Base-by-base conservation (phyloP, 2,329 filamentous ascomycete genomes). In the Talaromyces sp. region DNA sequence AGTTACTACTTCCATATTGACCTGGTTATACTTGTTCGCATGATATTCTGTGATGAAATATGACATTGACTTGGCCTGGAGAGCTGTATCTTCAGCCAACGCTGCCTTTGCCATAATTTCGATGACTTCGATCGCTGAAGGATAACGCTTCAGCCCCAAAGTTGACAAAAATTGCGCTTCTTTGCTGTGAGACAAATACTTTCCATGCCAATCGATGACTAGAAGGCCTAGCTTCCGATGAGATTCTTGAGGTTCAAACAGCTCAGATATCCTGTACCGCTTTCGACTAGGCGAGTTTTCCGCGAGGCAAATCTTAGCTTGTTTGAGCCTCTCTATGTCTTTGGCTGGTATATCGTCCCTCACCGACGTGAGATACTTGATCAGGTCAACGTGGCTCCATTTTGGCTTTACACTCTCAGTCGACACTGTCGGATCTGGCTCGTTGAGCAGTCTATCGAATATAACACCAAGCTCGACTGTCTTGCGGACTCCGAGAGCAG, bases 401-500 rank as follows among this genome's bases (percentile, higher is more conserved):
- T 89, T 88, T 66, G 84, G 69, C 35, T 73, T 71, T 13, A 68
- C 85, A 24, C 81, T 79, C 24, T 81, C 82, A 43, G 78, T 79
- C 31, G 85, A 84, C 22, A 79, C 76, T 22, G 75, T 73, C 2
- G 76, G 67, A 14, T 84, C 80, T 0, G 81, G 73, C 0, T 87
- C 84, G 60, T 85, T 88, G 69, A 97, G 85, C 50, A 99, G 84
- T 52, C 94, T 86, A 27, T 91, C 90, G 72, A 99, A 98, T 35
- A 99, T 96, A 35, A 96, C 94, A 37, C 92, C 92, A 1, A 99
- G 82, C 70, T 99, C 95, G 22, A 99, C 89, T 0, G 95, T 99
- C 80, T 98, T 98, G 66, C 95, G 88, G 31, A 99, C 93, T 3
- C 95, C 94, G 37, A 99, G 82, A 1, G 91, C 86, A 2, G 85